A percentile compares a stretch with the other conserved stretches of the same genome.
Conservation (phyloP, 2,329 filamentous ascomycete species). For the Epichloe sp. region DNA sequence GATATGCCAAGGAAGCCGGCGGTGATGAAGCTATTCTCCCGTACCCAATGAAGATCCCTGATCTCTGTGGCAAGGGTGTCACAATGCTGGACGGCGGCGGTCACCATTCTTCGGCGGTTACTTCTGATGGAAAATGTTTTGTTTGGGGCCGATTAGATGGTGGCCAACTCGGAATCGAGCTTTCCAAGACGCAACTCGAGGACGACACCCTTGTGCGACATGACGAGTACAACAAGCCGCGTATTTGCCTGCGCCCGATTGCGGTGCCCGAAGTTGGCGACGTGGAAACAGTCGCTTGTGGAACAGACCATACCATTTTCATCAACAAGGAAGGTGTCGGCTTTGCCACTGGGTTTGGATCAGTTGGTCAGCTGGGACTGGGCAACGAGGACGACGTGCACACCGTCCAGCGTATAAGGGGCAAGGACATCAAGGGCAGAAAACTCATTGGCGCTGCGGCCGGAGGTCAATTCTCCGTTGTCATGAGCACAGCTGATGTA, state of each 20-base stretch:
- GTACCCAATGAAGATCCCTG: constrained; percentile 54
- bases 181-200: constrained; percentile 28
- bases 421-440: constrained; percentile 65
- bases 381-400: constrained; percentile 69
- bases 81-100: constrained; percentile 53
- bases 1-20: constrained; percentile 41
- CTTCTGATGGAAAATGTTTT: constrained; percentile 41
- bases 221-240: constrained; percentile 47
- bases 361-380: constrained; percentile 67
- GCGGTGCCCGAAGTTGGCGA: constrained; percentile 32
- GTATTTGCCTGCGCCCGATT: constrained; percentile 16
- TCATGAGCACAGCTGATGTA: constrained; percentile 32
- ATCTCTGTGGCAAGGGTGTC: constrained; percentile 51
- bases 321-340: constrained; percentile 57
- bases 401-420: constrained; percentile 67
- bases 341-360: constrained; percentile 71
- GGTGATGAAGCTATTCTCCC: constrained; percentile 52
- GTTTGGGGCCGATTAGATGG: constrained; percentile 47
- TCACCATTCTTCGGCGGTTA: constrained; percentile 62
- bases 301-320: constrained; percentile 62
- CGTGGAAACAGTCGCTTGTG: constrained; percentile 43
- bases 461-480: constrained; percentile 71
- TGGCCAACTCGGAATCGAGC: constrained; percentile 40
- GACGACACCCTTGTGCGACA: constrained; percentile 41
- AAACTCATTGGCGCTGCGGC: constrained; percentile 67